Evolutionary conservation across 768 basidiomycete species (phyloP), one percentile per base, ranked within the genome.

Genomic region (Boletus sensibilis): DNA sequence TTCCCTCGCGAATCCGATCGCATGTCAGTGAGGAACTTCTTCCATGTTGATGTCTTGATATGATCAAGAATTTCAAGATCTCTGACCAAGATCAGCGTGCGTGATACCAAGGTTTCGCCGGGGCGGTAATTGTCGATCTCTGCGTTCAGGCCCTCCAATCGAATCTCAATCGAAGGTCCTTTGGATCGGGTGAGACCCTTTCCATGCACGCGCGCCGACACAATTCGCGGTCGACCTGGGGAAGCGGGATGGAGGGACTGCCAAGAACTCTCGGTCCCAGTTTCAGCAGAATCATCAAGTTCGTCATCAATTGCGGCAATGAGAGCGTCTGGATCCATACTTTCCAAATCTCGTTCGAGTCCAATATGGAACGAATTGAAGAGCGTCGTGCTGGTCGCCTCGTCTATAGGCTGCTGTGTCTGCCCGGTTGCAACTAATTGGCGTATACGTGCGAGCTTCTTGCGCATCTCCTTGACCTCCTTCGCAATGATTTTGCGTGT

Each of bases 21-120:
- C 67, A 97, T 78, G 52, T 85, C 84, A 4, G 94, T 95, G 56
- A 99, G 75, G 70, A 99, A 98, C 70, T 96, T 98, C 75, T 87
- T 90, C 97, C 97, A 99, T 0, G 97, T 98, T 10, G 94, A 98
- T 0, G 94, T 95, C 77, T 92, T 94, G 78, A 99, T 94, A 67
- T 97, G 95, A 70, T 99, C 97, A 49, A 98, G 75, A 56, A 98
- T 97, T 72, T 97, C 93, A 20, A 93, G 64, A 58, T 92, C 84
- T 55, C 74, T 80, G 49, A 94, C 78, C 12, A 85, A 85, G 14
- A 83, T 81, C 45, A 90, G 78, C 2, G 84, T 80, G 50, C 88
- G 78, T 3, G 88, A 88, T 10, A 87, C 84, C 23, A 87, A 67
- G 1, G 80, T 71, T 42, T 80, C 80, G 12, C 78, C 75, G 6